A percentile compares a stretch with the other conserved stretches of the same genome.
These are phyloP conservation scores for Sclerotinia borealis DNA, from an alignment of 2,329 filamentous ascomycete genomes.

Conservation along the genomic window DNA sequence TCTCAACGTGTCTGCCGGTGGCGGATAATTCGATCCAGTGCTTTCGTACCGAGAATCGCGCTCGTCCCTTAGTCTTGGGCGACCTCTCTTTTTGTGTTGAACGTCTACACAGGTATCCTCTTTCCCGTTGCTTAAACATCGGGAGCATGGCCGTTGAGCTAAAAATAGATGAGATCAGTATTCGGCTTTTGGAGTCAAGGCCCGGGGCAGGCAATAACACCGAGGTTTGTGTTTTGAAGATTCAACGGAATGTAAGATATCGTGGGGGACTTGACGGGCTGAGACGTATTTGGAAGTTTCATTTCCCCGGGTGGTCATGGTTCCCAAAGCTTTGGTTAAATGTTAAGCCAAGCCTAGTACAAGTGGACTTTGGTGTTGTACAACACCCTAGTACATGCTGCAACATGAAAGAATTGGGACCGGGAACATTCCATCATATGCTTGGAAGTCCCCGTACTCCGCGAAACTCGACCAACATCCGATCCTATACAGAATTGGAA, in stretches of 20 bases:
- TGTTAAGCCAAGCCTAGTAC: not conserved
- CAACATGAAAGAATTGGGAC: not conserved
- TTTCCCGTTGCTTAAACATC: conserved; percentile 73
- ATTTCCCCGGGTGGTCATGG: not conserved
- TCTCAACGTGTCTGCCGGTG: conserved; percentile 31
- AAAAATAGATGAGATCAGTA: conserved; percentile 19
- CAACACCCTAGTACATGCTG: conserved; percentile 4
- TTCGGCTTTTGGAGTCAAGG: not conserved
- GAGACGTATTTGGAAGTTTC: not conserved
- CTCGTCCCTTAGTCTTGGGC: conserved; percentile 71
- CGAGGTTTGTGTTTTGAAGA: not conserved
- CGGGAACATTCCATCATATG: not conserved
- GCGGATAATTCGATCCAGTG: conserved; percentile 27
- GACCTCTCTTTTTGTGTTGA: conserved; percentile 77
- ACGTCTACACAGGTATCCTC: conserved; percentile 77
- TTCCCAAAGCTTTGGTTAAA: not conserved
- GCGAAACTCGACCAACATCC: not conserved
- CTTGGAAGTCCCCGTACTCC: not conserved
- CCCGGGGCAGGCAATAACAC: not conserved
- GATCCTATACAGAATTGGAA: not conserved
- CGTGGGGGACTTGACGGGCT: no score
- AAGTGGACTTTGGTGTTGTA: conserved; percentile 1
- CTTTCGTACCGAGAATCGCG: conserved; percentile 52
- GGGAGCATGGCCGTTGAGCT: conserved; percentile 72
- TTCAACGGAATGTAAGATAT: not conserved